Evolutionary conservation across 1,284 basidiomycete species (phyloP), one percentile per base, ranked within the genome.

Genomic region (Golubevia sp.): DNA sequence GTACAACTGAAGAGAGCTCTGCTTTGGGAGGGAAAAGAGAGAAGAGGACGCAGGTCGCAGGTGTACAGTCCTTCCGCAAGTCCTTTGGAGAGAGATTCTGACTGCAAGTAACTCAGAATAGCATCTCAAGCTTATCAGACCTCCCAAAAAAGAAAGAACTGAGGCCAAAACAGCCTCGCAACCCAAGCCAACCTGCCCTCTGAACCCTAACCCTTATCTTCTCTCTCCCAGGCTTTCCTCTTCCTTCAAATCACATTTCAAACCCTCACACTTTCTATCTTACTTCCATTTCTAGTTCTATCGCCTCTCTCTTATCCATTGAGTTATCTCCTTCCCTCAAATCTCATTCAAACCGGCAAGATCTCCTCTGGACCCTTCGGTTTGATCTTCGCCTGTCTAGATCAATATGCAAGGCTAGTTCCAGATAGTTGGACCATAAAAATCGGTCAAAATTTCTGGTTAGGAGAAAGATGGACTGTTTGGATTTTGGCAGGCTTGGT

Each of bases 281-380:
- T 57, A 11, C 48, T 59, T n/a, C n/a, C n/a, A 49, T 1, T 4
- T 21, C 3, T 15, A 57, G 23, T 48, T 6, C 24, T 48, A 0
- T 21, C 3, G 13, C 26, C 26, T 27, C 23, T 18, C 23, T 20
- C 24, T 57, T 4, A 30, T 30, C 27, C 55, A 4, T 23, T 59
- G 53, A 27, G 20, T 13, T 54, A n/a, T 34, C 56, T 48, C 0
- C 1, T 53, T 6, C 30, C 30, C 5, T 2, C 23, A 52, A 2
- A 24, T 15, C 27, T 15, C 21, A 3, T 38, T 26, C 2, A n/a
- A 15, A 11, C 58, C 2, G 66, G 68, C 5, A 23, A 44, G 8
- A 15, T 50, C 0, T 69, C 71, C 0, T 62, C 66, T 0, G 71
- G 71, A 15, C 68, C 66, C 0, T 71, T 65, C 54, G 69, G 48